Percentiles rank a stretch among this genome's conserved stretches.
Conservation (phyloP, 305 asterid species). For the Fraxinus baroniana region DNA sequence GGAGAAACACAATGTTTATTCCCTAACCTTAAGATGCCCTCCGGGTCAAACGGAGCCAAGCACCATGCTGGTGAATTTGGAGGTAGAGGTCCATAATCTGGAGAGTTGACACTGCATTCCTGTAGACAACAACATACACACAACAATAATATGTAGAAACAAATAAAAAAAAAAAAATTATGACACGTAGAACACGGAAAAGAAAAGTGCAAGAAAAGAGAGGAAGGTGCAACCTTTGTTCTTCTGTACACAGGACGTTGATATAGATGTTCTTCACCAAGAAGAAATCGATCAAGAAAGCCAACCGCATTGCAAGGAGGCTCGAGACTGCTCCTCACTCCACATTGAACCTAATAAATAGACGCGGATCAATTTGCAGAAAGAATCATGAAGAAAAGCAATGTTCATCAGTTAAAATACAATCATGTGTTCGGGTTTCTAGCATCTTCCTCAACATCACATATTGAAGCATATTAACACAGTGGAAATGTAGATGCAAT, state of each 20-base stretch:
- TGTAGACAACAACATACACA: slow-evolving; percentile 23
- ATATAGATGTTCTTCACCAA: slow-evolving; percentile 80
- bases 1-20: slow-evolving; percentile 6
- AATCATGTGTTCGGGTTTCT: not conserved
- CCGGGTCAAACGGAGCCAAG: slow-evolving; percentile 91
- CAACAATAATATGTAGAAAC: not conserved
- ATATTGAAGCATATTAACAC: not conserved
- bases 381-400: not conserved
- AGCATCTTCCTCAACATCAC: not conserved
- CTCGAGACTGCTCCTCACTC: slow-evolving; percentile 66
- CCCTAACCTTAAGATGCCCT: slow-evolving; percentile 76
- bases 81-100: slow-evolving; percentile 84
- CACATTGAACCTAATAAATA: slow-evolving; percentile 64
- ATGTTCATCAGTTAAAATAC: not conserved
- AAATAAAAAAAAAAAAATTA: not conserved
- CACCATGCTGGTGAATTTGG: slow-evolving; percentile 86
- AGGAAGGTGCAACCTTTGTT: slow-evolving; percentile 57
- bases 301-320: slow-evolving; percentile 96
- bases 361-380: not conserved
- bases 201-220: slow-evolving; percentile 8
- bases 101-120: slow-evolving; percentile 87
- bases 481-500: not conserved
- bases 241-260: slow-evolving; percentile 85
- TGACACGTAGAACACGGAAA: not conserved
- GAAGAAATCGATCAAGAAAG: slow-evolving; percentile 64